Evolutionary conservation across 2,329 filamentous ascomycete species (phyloP).

Genomic region (Grosmannia clavigera): DNA sequence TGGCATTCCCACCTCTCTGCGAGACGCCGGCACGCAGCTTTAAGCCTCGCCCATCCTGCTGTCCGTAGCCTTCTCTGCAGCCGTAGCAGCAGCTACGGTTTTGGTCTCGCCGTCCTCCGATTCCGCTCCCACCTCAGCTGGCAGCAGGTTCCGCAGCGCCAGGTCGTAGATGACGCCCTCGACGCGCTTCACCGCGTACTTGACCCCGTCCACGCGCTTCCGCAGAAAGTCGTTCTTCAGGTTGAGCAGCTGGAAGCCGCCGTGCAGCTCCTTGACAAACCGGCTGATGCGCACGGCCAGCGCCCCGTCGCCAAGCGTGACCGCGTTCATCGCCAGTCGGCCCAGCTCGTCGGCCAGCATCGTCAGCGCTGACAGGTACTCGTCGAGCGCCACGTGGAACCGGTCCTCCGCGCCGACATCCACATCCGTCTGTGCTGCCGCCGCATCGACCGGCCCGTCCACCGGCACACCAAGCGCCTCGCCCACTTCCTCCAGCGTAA

Average conservation of each 20-base stretch:
- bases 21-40: not conserved
- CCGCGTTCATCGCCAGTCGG: conserved; percentile 84
- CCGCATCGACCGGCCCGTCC: conserved; percentile 34
- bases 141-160: conserved; percentile 70
- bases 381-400: conserved; percentile 94
- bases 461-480: conserved; percentile 70
- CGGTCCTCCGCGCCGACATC: conserved; percentile 31
- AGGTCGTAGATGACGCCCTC: conserved; percentile 98
- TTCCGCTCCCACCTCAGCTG: conserved; percentile 21
- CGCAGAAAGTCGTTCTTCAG: conserved; percentile 90
- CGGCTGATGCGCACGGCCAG: conserved; percentile 77
- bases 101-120: not conserved
- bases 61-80: not conserved
- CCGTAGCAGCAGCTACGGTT: not conserved
- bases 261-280: conserved; percentile 91
- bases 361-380: conserved; percentile 84
- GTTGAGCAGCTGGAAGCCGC: conserved; percentile 93
- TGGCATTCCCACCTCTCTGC: too few relatives aligned
- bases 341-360: conserved; percentile 81
- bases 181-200: conserved; percentile 95
- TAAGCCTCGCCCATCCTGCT: conserved; percentile 8
- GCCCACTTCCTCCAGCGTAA: conserved; percentile 83
- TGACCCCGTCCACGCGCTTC: conserved; percentile 81
- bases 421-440: conserved; percentile 21
- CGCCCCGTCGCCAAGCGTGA: conserved; percentile 79